These are phyloP conservation scores for Candida frijolesensis DNA, from an alignment of 1,139 yeast genomes.

Conservation along the genomic window DNA sequence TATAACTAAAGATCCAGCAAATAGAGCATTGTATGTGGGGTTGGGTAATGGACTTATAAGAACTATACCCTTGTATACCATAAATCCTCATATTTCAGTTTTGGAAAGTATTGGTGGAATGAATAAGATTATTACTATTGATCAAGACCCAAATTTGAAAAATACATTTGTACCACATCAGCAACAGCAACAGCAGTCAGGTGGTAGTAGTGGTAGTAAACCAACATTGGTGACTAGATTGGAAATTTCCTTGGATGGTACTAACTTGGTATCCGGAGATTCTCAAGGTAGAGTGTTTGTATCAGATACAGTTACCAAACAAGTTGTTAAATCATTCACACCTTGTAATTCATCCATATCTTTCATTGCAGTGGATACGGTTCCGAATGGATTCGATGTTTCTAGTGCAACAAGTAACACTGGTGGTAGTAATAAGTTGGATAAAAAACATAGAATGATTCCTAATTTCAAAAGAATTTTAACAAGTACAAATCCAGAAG, in stretches of 20 bases:
- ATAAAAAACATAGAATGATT: conserved; percentile 43
- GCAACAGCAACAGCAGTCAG: conserved; percentile 16
- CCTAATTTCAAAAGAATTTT: conserved; percentile 66
- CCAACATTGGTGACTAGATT: conserved; percentile 49
- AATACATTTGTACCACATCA: conserved; percentile 64
- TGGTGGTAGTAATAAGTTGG: conserved; percentile 19
- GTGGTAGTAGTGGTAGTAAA: conserved; percentile 5
- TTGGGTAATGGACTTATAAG: conserved; percentile 63
- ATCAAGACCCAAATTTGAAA: conserved; percentile 50
- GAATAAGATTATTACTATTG: conserved; percentile 54
- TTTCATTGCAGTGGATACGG: conserved; percentile 23
- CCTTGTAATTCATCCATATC: conserved; percentile 48
- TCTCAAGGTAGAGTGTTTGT: conserved; percentile 64
- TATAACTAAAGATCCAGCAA: conserved; percentile 78
- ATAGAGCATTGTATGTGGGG: conserved; percentile 75
- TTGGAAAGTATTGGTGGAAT: conserved; percentile 60
- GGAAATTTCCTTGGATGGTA: conserved; percentile 73
- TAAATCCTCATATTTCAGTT: conserved; percentile 42
- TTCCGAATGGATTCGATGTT: conserved; percentile 17
- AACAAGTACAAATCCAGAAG: conserved; percentile 41
- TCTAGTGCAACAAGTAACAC: background rate
- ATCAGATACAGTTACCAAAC: conserved; percentile 76
- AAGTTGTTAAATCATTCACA: conserved; percentile 67
- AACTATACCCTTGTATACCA: conserved; percentile 55
- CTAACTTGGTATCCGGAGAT: conserved; percentile 75